Evolutionary conservation across 2,329 filamentous ascomycete species (phyloP).

Genomic region (Ascochyta koolunga): DNA sequence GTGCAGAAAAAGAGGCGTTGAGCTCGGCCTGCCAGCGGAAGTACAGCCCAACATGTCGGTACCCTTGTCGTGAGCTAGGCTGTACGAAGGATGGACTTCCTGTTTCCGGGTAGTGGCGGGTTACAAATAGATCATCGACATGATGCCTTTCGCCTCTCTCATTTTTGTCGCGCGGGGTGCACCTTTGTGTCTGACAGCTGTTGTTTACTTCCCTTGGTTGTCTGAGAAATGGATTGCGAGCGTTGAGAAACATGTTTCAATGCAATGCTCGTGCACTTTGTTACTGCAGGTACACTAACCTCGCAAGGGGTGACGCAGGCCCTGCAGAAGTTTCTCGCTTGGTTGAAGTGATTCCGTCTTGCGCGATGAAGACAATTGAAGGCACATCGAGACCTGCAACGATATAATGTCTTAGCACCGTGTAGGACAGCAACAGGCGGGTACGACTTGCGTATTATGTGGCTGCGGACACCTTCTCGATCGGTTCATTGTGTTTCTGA

Average conservation of each 20-base stretch:
- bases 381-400: neutral
- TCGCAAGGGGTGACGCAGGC: neutral
- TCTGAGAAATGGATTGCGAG: neutral
- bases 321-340: neutral
- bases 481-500: no score
- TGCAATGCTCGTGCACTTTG: neutral
- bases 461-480: neutral
- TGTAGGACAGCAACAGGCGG: neutral
- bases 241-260: neutral
- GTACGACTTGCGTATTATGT: neutral
- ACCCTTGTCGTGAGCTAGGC: slow-evolving; percentile 6
- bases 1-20: slow-evolving; percentile 6
- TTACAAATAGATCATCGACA: slow-evolving; percentile 13
- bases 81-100: neutral
- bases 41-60: slow-evolving; percentile 1
- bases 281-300: slow-evolving; percentile 1
- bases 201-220: neutral
- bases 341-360: neutral
- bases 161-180: neutral
- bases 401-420: neutral
- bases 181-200: neutral
- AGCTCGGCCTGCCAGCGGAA: slow-evolving; percentile 8
- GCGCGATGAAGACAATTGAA: neutral
- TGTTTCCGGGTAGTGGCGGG: neutral
- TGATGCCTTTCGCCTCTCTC: neutral